Evolutionary conservation across 208 protist genomes (phyloP).

Genomic region (Spongospora subterranea): DNA sequence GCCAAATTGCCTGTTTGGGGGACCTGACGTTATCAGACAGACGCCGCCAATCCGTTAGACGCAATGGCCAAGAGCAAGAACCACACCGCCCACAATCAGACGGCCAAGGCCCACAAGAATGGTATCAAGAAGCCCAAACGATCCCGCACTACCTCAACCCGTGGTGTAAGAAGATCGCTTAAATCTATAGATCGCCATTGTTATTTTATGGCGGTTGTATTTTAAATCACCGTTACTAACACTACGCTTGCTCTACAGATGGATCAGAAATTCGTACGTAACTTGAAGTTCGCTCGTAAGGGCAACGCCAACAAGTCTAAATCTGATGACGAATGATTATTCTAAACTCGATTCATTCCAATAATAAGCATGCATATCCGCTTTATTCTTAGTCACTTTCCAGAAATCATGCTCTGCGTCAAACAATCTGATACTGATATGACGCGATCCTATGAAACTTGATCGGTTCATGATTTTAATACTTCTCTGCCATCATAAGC

Average conservation of each 20-base stretch:
- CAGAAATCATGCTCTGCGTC: no score
- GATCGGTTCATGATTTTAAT: slow-evolving; percentile 43
- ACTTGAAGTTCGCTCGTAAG: slow-evolving; percentile 69
- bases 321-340: neutral
- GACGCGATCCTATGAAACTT: no score
- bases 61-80: slow-evolving; percentile 76
- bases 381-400: neutral
- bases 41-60: no score
- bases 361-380: neutral
- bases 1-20: no score
- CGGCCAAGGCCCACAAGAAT: slow-evolving; percentile 73
- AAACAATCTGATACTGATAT: no score
- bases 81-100: slow-evolving; percentile 75
- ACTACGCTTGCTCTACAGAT: slow-evolving; percentile 65
- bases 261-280: slow-evolving; percentile 71
- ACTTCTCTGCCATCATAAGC: slow-evolving; percentile 65
- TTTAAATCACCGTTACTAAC: neutral
- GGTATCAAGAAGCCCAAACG: slow-evolving; percentile 74
- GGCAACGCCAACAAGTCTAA: slow-evolving; percentile 44
- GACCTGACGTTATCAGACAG: no score
- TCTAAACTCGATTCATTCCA: neutral
- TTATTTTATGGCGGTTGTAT: slow-evolving; percentile 38
- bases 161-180: slow-evolving; percentile 63
- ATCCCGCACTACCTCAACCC: slow-evolving; percentile 61
- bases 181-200: neutral